Evolutionary conservation across 192 early-diverging fungal species (phyloP).

Genomic region (Coemansia sp.): DNA sequence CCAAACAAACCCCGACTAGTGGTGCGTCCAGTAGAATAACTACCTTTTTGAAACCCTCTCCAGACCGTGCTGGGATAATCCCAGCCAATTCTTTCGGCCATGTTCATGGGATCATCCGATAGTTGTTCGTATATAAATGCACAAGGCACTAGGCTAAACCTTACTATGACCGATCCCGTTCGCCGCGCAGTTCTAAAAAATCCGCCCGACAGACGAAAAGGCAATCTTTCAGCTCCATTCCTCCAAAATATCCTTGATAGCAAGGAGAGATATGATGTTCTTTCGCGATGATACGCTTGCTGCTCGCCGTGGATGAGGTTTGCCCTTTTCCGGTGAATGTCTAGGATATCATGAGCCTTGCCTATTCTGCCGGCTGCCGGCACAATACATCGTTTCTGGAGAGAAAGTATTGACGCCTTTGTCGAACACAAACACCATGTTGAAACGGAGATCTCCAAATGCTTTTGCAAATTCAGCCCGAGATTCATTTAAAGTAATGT

Average conservation of each 20-base stretch:
- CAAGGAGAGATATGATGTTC: not conserved
- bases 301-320: not conserved
- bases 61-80: not conserved
- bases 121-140: constrained; percentile 19
- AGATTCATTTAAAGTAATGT: not conserved
- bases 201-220: not conserved
- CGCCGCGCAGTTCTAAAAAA: constrained; percentile 7
- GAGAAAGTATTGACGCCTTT: not conserved
- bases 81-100: not conserved
- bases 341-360: not conserved
- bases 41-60: not conserved
- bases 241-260: not conserved
- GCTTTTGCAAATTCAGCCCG: not conserved
- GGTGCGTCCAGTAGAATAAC: not conserved
- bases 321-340: not conserved
- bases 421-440: not conserved
- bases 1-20: not conserved
- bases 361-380: not conserved
- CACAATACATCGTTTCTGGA: not conserved
- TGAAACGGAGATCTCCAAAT: not conserved
- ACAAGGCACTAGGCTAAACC: constrained; percentile 26
- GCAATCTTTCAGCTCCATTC: not conserved
- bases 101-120: constrained; percentile 6
- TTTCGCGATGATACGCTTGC: not conserved
- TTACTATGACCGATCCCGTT: constrained; percentile 16